A percentile compares a stretch with the other conserved stretches of the same genome.
phyloP scores from a whole-genome alignment of 2,329 filamentous ascomycete genomes.

The Botrytis cinerea region DNA sequence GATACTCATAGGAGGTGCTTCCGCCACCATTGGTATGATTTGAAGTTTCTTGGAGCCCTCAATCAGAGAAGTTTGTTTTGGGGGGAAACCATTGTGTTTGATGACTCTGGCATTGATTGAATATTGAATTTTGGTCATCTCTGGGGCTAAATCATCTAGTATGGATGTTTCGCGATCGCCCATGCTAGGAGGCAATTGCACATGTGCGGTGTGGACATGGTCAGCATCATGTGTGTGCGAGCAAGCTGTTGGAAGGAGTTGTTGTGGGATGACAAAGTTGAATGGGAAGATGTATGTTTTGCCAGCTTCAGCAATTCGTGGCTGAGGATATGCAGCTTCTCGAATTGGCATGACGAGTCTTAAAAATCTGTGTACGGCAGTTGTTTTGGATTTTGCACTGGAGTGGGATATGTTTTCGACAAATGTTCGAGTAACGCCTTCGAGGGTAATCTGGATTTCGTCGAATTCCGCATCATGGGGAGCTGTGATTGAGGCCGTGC shows the following conservation, averaged over 20 bases:
- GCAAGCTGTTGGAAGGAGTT: slow-evolving; percentile 39
- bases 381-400: slow-evolving; percentile 31
- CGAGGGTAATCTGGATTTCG: slow-evolving; percentile 40
- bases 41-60: slow-evolving; percentile 36
- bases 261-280: slow-evolving; percentile 42
- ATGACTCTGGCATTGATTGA: slow-evolving; percentile 38
- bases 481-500: slow-evolving; percentile 37
- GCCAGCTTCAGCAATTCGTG: slow-evolving; percentile 38
- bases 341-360: slow-evolving; percentile 41
- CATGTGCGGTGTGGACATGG: slow-evolving; percentile 40
- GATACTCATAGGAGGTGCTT: slow-evolving; percentile 40
- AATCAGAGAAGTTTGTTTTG: slow-evolving; percentile 32
- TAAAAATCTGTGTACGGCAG: slow-evolving; percentile 40
- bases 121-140: slow-evolving; percentile 40
- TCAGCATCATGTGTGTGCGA: slow-evolving; percentile 32
- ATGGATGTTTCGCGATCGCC: slow-evolving; percentile 32
- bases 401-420: slow-evolving; percentile 39
- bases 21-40: slow-evolving; percentile 36
- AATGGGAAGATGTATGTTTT: slow-evolving; percentile 39
- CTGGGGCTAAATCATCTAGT: slow-evolving; percentile 39
- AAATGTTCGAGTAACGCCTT: slow-evolving; percentile 37
- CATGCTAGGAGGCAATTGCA: slow-evolving; percentile 40
- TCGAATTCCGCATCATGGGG: slow-evolving; percentile 39
- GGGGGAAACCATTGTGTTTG: slow-evolving; percentile 31
- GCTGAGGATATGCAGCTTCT: slow-evolving; percentile 38